Conservation (phyloP, 345 rosid species). For the Syzygium aqueum region DNA sequence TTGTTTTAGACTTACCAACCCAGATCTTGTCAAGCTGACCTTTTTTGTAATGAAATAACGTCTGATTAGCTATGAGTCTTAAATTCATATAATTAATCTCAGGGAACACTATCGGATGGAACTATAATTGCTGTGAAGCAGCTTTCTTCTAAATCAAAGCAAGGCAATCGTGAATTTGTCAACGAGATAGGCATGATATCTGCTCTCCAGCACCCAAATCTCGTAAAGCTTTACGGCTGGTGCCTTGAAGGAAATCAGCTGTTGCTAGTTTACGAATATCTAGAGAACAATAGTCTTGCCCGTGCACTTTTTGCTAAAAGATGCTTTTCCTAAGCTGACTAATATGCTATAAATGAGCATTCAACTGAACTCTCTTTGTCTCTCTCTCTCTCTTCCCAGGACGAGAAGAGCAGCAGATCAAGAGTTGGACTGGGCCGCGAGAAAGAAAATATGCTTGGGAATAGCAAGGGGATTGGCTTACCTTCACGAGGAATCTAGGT, state of each 20-base stretch:
- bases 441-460: slow-evolving; percentile 36
- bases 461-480: slow-evolving; percentile 43
- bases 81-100: neutral
- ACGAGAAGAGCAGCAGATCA: slow-evolving; percentile 22
- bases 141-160: slow-evolving; percentile 56
- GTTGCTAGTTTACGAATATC: slow-evolving; percentile 44
- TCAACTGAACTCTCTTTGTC: neutral
- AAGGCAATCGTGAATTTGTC: slow-evolving; percentile 59
- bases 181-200: slow-evolving; percentile 57
- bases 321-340: neutral
- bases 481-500: slow-evolving; percentile 51
- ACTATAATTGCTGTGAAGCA: slow-evolving; percentile 50
- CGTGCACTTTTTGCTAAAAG: slow-evolving; percentile 45
- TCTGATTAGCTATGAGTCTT: neutral
- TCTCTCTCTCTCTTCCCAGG: slow-evolving; percentile 5
- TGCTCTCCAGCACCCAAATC: slow-evolving; percentile 54
- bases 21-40: neutral
- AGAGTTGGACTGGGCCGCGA: slow-evolving; percentile 42
- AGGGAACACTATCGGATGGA: slow-evolving; percentile 42
- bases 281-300: slow-evolving; percentile 54
- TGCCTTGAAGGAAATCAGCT: slow-evolving; percentile 57
- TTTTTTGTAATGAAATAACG: neutral
- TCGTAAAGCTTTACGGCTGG: slow-evolving; percentile 47
- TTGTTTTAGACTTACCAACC: neutral
- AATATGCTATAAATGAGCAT: neutral